Conservation (phyloP, 2,329 filamentous ascomycete species). For the Byssochlamys sp. region DNA sequence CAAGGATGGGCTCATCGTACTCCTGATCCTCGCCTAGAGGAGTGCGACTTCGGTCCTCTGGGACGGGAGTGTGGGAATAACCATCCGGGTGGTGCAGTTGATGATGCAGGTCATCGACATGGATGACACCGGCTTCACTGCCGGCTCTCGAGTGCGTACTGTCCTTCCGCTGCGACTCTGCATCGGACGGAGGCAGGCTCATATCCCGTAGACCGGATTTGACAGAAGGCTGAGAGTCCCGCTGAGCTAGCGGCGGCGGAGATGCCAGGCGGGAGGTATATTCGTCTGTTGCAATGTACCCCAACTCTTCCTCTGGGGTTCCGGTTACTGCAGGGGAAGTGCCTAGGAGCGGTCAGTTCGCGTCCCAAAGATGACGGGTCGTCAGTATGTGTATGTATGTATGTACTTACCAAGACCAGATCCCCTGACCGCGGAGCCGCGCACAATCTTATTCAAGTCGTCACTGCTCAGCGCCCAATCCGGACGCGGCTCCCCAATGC, state of each 20-base stretch:
- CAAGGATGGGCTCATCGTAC: slow-evolving; percentile 70
- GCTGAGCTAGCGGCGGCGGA: slow-evolving; percentile 41
- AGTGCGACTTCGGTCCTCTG: slow-evolving; percentile 39
- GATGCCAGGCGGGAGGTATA: slow-evolving; percentile 67
- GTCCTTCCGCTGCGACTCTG: slow-evolving; percentile 32
- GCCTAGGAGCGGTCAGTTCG: slow-evolving; percentile 37
- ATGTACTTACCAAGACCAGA: slow-evolving; percentile 43
- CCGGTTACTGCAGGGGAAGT: slow-evolving; percentile 54
- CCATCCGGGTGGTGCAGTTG: slow-evolving; percentile 37
- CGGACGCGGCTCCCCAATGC: slow-evolving; percentile 46
- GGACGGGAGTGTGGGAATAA: slow-evolving; percentile 40
- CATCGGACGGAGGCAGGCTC: slow-evolving; percentile 39
- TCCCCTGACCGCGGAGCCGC: slow-evolving; percentile 50
- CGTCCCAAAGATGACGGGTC: not conserved
- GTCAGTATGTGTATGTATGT: no score
- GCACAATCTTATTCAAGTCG: slow-evolving; percentile 81
- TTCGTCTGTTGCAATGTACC: slow-evolving; percentile 76
- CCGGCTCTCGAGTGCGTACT: slow-evolving; percentile 8
- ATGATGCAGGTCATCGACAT: slow-evolving; percentile 59
- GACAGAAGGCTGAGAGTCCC: slow-evolving; percentile 35
- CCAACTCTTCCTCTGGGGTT: slow-evolving; percentile 83
- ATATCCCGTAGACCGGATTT: slow-evolving; percentile 44
- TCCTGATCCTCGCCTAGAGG: slow-evolving; percentile 44
- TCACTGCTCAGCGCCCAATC: slow-evolving; percentile 83
- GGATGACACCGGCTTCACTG: slow-evolving; percentile 47